These are phyloP conservation scores for Bacidia rubella DNA, from an alignment of 495 filamentous ascomycete genomes.

Conservation along the genomic window DNA sequence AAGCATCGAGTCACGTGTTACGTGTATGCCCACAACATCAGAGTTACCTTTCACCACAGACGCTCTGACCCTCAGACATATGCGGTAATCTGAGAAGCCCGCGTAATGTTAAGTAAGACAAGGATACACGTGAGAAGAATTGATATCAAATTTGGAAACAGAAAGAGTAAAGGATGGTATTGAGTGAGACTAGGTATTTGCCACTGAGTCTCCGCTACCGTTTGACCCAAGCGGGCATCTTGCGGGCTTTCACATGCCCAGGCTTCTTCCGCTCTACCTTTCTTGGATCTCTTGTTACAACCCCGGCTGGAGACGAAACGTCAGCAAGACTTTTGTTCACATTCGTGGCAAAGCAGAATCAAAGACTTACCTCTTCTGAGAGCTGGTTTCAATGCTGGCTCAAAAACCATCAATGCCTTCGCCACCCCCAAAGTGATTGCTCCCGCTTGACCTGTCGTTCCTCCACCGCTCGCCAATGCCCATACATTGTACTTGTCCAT, in stretches of 20 bases:
- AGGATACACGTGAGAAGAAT: no score
- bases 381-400: conserved; percentile 53
- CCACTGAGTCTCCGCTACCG: conserved; percentile 20
- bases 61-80: no score
- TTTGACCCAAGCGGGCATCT: conserved; percentile 98
- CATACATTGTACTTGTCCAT: conserved; percentile 96
- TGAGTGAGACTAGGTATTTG: not conserved
- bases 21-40: no score
- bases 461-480: conserved; percentile 69
- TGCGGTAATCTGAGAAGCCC: no score
- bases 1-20: no score
- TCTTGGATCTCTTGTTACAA: conserved; percentile 80
- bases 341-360: conserved; percentile 7
- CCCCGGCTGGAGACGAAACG: conserved; percentile 85
- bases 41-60: no score
- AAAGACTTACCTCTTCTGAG: conserved; percentile 68
- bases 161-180: no score
- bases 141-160: no score
- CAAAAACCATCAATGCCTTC: conserved; percentile 59
- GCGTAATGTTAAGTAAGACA: no score
- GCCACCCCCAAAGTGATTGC: conserved; percentile 85
- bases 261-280: conserved; percentile 97
- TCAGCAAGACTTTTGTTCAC: conserved; percentile 6
- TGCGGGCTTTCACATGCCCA: conserved; percentile 87
- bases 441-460: conserved; percentile 89